Evolutionary conservation across 202 grass and related monocot genomes (phyloP).

Genomic region (Schoenoplectus tabernaemontani): DNA sequence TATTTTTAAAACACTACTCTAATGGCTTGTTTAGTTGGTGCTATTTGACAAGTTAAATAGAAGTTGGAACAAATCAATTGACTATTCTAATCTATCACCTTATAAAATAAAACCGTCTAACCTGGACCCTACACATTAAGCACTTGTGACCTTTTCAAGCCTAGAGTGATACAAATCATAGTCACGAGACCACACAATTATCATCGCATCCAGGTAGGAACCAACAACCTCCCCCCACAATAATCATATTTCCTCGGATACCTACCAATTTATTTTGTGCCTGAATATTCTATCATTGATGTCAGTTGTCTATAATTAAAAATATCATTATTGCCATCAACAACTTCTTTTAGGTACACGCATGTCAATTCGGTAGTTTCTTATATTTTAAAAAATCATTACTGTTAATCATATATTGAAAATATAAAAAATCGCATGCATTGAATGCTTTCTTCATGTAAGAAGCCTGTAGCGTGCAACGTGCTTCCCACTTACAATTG

Average conservation of each 20-base stretch:
- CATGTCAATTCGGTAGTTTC: too few species aligned
- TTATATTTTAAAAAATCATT: too few species aligned
- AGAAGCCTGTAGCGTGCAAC: not conserved
- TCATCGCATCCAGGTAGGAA: not conserved
- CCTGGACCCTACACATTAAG: not conserved
- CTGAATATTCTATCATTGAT: not conserved
- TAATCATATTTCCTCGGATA: not conserved
- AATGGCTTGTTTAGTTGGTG: not conserved
- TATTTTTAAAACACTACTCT: not conserved
- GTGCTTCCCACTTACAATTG: not conserved
- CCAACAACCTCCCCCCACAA: not conserved
- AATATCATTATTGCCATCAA: too few species aligned
- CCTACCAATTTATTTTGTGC: not conserved
- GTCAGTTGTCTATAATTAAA: not conserved
- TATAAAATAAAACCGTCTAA: not conserved
- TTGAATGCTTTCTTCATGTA: not conserved
- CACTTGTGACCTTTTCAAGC: constrained; percentile 1
- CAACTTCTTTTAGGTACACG: too few species aligned
- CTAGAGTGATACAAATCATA: constrained; percentile 2
- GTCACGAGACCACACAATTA: not conserved
- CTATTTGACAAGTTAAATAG: constrained; percentile 6
- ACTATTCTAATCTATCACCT: not conserved
- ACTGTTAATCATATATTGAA: not conserved
- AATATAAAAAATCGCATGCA: not conserved
- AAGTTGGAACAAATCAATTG: not conserved